phyloP scores from a whole-genome alignment of 2,329 filamentous ascomycete species.

The Ophiostoma sp. region DNA sequence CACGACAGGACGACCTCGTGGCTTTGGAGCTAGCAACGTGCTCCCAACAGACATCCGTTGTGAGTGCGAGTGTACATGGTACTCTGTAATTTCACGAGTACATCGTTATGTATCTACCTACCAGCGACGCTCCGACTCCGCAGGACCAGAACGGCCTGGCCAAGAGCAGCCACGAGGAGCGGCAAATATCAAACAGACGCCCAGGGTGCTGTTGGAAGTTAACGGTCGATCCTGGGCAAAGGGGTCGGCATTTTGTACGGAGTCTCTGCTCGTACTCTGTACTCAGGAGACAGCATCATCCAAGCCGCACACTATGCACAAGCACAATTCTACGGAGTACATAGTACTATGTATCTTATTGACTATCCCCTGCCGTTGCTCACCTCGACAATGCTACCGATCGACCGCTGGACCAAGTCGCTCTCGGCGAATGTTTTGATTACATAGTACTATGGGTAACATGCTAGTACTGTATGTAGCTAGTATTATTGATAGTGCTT shows the following conservation, averaged over 20 bases:
- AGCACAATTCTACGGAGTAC: neutral
- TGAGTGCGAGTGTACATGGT: no score
- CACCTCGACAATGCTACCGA: neutral
- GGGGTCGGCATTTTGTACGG: neutral
- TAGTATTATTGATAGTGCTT: neutral
- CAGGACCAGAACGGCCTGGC: neutral
- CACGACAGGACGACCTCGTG: neutral
- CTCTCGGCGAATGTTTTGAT: neutral
- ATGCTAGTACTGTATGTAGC: neutral
- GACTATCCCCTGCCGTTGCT: neutral
- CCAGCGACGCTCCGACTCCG: neutral
- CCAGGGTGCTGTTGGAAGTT: neutral
- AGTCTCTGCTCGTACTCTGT: neutral
- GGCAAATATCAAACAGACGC: neutral
- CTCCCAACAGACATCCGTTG: neutral
- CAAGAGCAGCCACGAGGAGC: neutral
- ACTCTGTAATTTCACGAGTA: neutral
- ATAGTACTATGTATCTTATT: neutral
- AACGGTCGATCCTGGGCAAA: neutral
- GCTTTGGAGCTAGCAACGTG: neutral
- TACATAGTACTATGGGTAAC: no score
- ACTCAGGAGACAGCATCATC: no score
- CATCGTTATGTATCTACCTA: neutral
- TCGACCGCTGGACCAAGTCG: neutral
- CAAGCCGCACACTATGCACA: neutral